phyloP scores from a whole-genome alignment of 1,284 basidiomycete species.

The Limonomyces culmigenus region DNA sequence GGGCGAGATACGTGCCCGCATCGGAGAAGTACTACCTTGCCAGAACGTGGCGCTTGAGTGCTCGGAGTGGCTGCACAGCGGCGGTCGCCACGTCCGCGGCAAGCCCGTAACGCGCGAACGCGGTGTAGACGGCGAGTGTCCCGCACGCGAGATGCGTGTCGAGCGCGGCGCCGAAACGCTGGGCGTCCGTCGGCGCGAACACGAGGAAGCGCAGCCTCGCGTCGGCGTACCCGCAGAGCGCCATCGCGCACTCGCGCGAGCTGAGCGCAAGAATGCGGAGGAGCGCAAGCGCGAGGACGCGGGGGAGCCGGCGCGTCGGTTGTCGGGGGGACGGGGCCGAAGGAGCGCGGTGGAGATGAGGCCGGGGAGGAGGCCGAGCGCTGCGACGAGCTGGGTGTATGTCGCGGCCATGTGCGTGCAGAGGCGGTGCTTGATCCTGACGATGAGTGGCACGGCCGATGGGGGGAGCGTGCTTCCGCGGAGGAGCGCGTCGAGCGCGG shows the following conservation, averaged over 20 bases:
- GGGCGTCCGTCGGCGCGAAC: slow-evolving; percentile 35
- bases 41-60: slow-evolving; percentile 27
- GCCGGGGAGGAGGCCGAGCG: slow-evolving; percentile 34
- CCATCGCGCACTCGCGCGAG: slow-evolving; percentile 49
- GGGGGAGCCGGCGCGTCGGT: too few relatives aligned
- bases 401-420: slow-evolving; percentile 35
- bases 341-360: too few relatives aligned
- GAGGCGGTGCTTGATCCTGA: slow-evolving; percentile 46
- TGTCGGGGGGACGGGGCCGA: too few relatives aligned
- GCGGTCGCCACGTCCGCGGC: slow-evolving; percentile 49
- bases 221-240: slow-evolving; percentile 39
- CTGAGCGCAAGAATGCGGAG: slow-evolving; percentile 44
- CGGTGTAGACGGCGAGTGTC: slow-evolving; percentile 50
- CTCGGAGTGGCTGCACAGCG: slow-evolving; percentile 34
- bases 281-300: slow-evolving; percentile 37
- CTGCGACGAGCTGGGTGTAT: slow-evolving; percentile 35
- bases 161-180: slow-evolving; percentile 24
- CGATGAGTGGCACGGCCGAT: too few relatives aligned
- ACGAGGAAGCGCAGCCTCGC: slow-evolving; percentile 65
- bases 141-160: slow-evolving; percentile 31
- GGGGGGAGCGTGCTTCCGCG: too few relatives aligned
- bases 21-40: too few relatives aligned
- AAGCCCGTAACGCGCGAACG: slow-evolving; percentile 66
- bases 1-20: slow-evolving; percentile 60
- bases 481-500: too few relatives aligned